Evolutionary conservation across 768 basidiomycete genomes (phyloP).

Genomic region (Boletus coccyginus): DNA sequence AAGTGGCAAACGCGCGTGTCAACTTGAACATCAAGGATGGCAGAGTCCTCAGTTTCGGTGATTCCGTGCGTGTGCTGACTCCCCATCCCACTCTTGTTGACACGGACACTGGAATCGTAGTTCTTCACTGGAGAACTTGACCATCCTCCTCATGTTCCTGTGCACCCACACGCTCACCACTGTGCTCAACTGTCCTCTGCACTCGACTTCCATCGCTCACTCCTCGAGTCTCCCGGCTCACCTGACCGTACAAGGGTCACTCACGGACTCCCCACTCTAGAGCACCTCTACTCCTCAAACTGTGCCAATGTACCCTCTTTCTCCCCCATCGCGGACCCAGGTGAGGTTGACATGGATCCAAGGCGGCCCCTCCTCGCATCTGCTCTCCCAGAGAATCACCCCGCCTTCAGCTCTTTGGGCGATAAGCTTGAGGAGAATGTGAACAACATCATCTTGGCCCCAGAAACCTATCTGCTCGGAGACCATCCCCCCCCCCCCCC

Average conservation of each 20-base stretch:
- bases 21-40: slow-evolving; percentile 91
- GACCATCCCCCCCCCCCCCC: slow-evolving; percentile 33
- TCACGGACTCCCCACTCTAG: slow-evolving; percentile 27
- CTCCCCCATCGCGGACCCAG: slow-evolving; percentile 21
- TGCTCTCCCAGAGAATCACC: slow-evolving; percentile 53
- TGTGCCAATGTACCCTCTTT: slow-evolving; percentile 43
- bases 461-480: slow-evolving; percentile 45
- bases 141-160: slow-evolving; percentile 27
- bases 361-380: slow-evolving; percentile 68
- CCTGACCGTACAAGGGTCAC: slow-evolving; percentile 7
- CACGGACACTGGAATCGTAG: slow-evolving; percentile 33
- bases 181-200: slow-evolving; percentile 45
- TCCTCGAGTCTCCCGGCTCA: neutral
- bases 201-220: neutral
- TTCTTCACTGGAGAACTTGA: slow-evolving; percentile 63
- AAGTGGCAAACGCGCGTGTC: slow-evolving; percentile 87
- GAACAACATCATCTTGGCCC: slow-evolving; percentile 44
- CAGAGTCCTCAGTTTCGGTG: slow-evolving; percentile 81
- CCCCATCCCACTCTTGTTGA: slow-evolving; percentile 1
- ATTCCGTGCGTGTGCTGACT: slow-evolving; percentile 56
- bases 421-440: slow-evolving; percentile 50
- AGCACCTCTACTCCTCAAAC: slow-evolving; percentile 52
- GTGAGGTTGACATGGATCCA: slow-evolving; percentile 32
- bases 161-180: slow-evolving; percentile 49
- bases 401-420: slow-evolving; percentile 43